Conservation (phyloP, 495 filamentous ascomycete genomes). For the Penicillium flavigenum region DNA sequence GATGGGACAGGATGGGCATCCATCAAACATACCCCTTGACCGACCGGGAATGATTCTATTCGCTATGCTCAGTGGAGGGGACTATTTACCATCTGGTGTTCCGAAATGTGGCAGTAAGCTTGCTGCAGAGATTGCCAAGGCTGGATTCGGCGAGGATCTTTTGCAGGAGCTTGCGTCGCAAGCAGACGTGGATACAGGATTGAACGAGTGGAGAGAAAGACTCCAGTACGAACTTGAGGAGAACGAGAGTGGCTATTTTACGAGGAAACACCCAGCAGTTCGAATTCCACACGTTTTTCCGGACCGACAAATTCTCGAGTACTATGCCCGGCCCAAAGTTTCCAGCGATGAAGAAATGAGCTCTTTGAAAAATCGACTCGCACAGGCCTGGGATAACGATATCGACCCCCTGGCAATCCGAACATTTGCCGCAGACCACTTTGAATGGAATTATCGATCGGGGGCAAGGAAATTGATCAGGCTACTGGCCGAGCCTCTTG, state of each 20-base stretch:
- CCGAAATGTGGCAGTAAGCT: slow-evolving; percentile 82
- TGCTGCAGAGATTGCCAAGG: slow-evolving; percentile 85
- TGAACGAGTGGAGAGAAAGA: slow-evolving; percentile 71
- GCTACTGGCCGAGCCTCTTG: slow-evolving; percentile 73
- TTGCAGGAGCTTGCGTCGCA: slow-evolving; percentile 56
- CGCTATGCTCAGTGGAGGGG: slow-evolving; percentile 92
- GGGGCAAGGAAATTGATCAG: slow-evolving; percentile 85
- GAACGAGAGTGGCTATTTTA: slow-evolving; percentile 83
- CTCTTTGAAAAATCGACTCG: slow-evolving; percentile 45
- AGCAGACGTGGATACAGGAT: slow-evolving; percentile 42
- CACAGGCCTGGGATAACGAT: slow-evolving; percentile 59
- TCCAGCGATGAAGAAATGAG: slow-evolving; percentile 62
- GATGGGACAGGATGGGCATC: slow-evolving; percentile 38
- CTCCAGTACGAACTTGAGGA: slow-evolving; percentile 73
- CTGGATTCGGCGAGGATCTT: slow-evolving; percentile 80
- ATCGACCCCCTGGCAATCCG: slow-evolving; percentile 70
- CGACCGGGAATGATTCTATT: slow-evolving; percentile 90
- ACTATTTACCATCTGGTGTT: slow-evolving; percentile 89
- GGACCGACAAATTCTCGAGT: slow-evolving; percentile 71
- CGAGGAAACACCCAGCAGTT: slow-evolving; percentile 68
- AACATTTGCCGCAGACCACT: slow-evolving; percentile 70
- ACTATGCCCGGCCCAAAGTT: slow-evolving; percentile 82
- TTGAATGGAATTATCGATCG: slow-evolving; percentile 76
- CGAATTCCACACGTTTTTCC: slow-evolving; percentile 81
- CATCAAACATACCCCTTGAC: slow-evolving; percentile 58